A percentile compares a stretch with the other conserved stretches of the same genome.
Evolutionary conservation across 345 rosid genomes (phyloP).

Genomic region (Lumnitzera littorea): DNA sequence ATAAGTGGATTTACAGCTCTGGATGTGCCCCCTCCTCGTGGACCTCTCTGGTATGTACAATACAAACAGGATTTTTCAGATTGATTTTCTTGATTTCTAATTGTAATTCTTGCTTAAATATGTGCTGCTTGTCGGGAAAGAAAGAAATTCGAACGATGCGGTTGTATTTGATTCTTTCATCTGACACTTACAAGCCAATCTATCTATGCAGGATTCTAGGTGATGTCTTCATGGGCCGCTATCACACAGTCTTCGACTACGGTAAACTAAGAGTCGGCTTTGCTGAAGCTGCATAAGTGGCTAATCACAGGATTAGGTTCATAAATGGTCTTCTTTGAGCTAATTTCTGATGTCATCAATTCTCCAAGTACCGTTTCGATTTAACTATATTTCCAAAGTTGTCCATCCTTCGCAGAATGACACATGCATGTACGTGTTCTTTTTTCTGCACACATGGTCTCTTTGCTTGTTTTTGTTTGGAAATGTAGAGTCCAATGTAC

Average conservation of each 20-base stretch:
- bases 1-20: constrained; percentile 61
- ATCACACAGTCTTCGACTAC: constrained; percentile 78
- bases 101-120: not conserved
- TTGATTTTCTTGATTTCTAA: not conserved
- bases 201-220: constrained; percentile 60
- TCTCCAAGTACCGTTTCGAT: too few species aligned
- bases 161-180: too few species aligned
- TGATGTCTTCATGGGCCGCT: constrained; percentile 75
- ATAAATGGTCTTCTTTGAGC: not conserved
- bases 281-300: constrained; percentile 59
- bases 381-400: not conserved
- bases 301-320: not conserved
- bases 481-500: too few species aligned
- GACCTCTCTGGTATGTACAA: constrained; percentile 59
- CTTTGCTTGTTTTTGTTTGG: too few species aligned
- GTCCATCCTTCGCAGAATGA: not conserved
- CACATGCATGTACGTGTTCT: not conserved
- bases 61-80: not conserved
- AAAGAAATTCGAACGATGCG: too few species aligned
- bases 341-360: not conserved
- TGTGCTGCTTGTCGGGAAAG: not conserved
- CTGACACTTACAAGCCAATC: too few species aligned
- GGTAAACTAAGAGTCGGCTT: constrained; percentile 75
- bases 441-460: too few species aligned
- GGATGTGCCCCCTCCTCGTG: constrained; percentile 72